A percentile compares a stretch with the other conserved stretches of the same genome.
These are phyloP conservation scores for Begonia loranthoides DNA, from an alignment of 306 rosid genomes.

Conservation along the genomic window DNA sequence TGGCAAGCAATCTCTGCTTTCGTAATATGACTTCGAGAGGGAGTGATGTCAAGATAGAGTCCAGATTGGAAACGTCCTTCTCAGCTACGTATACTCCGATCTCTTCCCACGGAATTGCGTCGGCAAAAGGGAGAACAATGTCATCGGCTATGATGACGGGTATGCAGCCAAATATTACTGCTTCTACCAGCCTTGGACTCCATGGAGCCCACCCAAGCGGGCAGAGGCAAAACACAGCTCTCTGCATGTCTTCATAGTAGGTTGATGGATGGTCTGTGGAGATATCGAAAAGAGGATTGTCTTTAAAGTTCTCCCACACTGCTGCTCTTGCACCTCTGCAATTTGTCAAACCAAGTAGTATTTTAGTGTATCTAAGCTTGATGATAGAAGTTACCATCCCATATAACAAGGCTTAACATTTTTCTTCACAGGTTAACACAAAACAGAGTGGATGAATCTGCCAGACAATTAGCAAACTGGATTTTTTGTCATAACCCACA, in stretches of 20 bases:
- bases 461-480: too few relatives aligned
- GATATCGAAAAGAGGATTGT: conserved; percentile 92
- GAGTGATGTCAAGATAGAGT: conserved; percentile 74
- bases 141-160: conserved; percentile 96
- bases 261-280: conserved; percentile 92
- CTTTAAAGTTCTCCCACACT: conserved; percentile 97
- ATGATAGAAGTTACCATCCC: background rate
- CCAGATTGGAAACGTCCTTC: conserved; percentile 77
- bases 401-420: background rate
- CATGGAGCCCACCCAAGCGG: conserved; percentile 99
- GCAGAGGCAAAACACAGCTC: conserved; percentile 88
- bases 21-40: conserved; percentile 75
- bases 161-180: conserved; percentile 94
- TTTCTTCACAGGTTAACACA: too few relatives aligned
- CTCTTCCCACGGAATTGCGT: conserved; percentile 98
- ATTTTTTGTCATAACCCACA: too few relatives aligned
- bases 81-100: conserved; percentile 82
- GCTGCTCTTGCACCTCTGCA: conserved; percentile 89
- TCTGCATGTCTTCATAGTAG: conserved; percentile 95
- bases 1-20: conserved; percentile 89
- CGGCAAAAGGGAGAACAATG: conserved; percentile 92
- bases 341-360: background rate
- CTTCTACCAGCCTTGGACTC: conserved; percentile 96
- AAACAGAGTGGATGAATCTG: too few relatives aligned
- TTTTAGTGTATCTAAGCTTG: background rate